phyloP scores from a whole-genome alignment of 805 yeast species.

The Jamesozyma hellenica region DNA sequence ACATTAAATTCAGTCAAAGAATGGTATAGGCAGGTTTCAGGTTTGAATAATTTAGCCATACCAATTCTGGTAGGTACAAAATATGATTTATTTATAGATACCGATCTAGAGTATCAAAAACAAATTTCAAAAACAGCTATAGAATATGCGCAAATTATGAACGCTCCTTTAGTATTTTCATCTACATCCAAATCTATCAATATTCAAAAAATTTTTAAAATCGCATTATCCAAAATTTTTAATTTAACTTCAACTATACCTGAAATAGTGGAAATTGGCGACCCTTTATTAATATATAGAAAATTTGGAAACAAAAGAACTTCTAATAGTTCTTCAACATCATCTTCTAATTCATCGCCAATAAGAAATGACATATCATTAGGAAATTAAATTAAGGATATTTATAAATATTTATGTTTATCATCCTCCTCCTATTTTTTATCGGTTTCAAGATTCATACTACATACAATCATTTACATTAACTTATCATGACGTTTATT shows the following conservation, averaged over 20 bases:
- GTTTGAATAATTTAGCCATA: conserved; percentile 81
- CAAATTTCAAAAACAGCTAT: conserved; percentile 76
- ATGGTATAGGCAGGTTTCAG: conserved; percentile 89
- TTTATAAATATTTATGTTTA: too few species aligned
- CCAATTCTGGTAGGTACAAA: conserved; percentile 91
- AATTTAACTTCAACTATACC: conserved; percentile 75
- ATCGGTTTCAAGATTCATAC: too few species aligned
- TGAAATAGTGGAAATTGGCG: conserved; percentile 79
- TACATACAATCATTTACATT: too few species aligned
- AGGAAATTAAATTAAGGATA: background rate
- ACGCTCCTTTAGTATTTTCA: conserved; percentile 73
- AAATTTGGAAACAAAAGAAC: conserved; percentile 15
- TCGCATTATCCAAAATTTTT: conserved; percentile 81
- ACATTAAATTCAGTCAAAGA: conserved; percentile 83
- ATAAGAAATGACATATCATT: background rate
- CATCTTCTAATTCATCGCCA: background rate
- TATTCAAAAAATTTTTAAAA: conserved; percentile 86
- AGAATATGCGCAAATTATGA: conserved; percentile 82
- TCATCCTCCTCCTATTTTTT: too few species aligned
- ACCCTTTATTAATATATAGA: conserved; percentile 71
- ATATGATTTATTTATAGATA: conserved; percentile 74
- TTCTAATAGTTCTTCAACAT: background rate
- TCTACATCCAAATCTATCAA: conserved; percentile 89
- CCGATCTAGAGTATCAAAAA: conserved; percentile 70
- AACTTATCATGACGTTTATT: too few species aligned